Evolutionary conservation across 73 alveolate species (phyloP).

Genomic region (Blepharisma stoltei): DNA sequence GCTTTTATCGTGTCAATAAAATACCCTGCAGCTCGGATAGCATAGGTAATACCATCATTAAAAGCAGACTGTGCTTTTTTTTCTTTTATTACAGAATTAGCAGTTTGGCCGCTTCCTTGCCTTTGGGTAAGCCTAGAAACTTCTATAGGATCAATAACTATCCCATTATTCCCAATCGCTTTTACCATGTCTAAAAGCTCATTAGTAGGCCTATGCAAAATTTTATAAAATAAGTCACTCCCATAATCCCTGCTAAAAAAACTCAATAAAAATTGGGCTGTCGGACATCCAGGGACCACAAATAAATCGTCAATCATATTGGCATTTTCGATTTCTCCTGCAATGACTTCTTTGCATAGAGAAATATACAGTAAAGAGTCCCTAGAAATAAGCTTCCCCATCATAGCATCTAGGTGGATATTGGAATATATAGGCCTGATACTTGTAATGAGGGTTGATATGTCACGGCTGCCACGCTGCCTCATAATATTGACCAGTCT

Average conservation of each 20-base stretch:
- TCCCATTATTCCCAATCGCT: not conserved
- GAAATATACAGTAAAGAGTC: slow-evolving; percentile 9
- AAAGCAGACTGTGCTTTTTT: not conserved
- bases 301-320: not conserved
- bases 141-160: not conserved
- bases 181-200: not conserved
- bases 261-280: slow-evolving; percentile 8
- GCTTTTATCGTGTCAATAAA: slow-evolving; percentile 5
- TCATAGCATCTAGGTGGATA: not conserved
- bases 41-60: slow-evolving; percentile 1
- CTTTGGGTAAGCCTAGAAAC: not conserved
- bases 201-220: not conserved
- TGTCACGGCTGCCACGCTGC: slow-evolving; percentile 10
- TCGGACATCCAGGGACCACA: not conserved
- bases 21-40: slow-evolving; percentile 3
- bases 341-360: slow-evolving; percentile 17
- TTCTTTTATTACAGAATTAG: not conserved
- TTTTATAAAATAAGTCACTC: not conserved
- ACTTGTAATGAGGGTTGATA: not conserved
- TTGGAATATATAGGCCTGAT: not conserved
- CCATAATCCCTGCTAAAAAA: slow-evolving; percentile 25
- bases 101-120: not conserved
- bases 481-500: not conserved
- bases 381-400: not conserved
- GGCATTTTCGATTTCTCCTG: not conserved